A percentile compares a stretch with the other conserved stretches of the same genome.
phyloP scores from a whole-genome alignment of 345 rosid genomes.

The Lepidium sativum region DNA sequence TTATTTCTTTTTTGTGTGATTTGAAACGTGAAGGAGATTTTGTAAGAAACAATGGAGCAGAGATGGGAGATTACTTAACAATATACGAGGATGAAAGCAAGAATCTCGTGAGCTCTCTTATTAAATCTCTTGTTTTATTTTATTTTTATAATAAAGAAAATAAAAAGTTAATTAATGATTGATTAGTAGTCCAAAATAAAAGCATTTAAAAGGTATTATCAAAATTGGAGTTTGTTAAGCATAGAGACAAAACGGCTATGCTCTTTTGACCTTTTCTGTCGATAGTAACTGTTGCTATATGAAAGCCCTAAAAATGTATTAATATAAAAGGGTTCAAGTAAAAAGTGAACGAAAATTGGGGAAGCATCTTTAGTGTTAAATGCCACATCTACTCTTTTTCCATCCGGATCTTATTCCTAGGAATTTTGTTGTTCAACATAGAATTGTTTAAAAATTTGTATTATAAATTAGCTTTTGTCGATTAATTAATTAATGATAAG shows the following conservation, averaged over 20 bases:
- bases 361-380: too few species aligned
- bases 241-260: conserved; percentile 20
- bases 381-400: too few species aligned
- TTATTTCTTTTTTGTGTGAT: neutral
- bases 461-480: too few species aligned
- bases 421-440: too few species aligned
- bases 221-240: conserved; percentile 29
- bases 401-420: too few species aligned
- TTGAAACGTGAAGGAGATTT: conserved; percentile 44
- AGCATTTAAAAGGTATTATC: conserved; percentile 13
- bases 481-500: too few species aligned
- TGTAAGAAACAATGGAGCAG: conserved; percentile 40
- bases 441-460: too few species aligned
- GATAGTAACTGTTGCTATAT: conserved; percentile 16
- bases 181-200: conserved; percentile 12
- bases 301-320: conserved; percentile 2
- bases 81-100: conserved; percentile 69
- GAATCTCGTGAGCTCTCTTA: conserved; percentile 59
- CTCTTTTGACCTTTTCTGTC: conserved; percentile 9
- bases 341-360: too few species aligned
- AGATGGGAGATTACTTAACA: conserved; percentile 49
- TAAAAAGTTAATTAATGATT: conserved; percentile 4
- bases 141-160: conserved; percentile 4
- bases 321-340: neutral
- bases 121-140: neutral